A percentile compares a stretch with the other conserved stretches of the same genome.
Evolutionary conservation across 352 stramenopile genomes (phyloP).

Genomic region (Aphanomyces cochlioides): DNA sequence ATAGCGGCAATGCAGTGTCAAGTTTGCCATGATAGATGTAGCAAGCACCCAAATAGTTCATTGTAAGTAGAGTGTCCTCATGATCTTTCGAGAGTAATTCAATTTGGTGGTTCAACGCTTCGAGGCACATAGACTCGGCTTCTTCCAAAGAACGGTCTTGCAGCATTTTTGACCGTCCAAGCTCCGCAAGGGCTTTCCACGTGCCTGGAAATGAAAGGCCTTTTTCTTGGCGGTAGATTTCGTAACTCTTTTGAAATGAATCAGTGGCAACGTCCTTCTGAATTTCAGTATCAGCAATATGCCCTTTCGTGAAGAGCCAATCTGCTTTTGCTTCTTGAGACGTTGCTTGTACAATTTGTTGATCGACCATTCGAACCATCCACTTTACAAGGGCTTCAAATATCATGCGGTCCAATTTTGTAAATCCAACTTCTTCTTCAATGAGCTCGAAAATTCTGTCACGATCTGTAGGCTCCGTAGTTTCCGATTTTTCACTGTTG

Average conservation of each 20-base stretch:
- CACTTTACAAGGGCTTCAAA: conserved; percentile 4
- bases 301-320: neutral
- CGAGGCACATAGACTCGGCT: neutral
- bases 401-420: conserved; percentile 4
- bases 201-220: neutral
- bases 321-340: neutral
- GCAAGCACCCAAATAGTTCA: neutral
- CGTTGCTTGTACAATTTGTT: neutral
- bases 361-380: conserved; percentile 3
- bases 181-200: neutral
- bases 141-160: neutral
- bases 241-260: neutral
- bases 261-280: neutral
- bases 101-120: neutral
- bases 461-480: neutral
- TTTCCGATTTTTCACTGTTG: neutral
- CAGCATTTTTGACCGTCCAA: neutral
- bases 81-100: neutral
- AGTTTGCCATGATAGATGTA: neutral
- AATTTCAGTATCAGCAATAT: neutral
- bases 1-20: neutral
- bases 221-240: conserved; percentile 2
- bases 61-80: neutral
- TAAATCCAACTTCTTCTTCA: neutral
- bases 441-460: conserved; percentile 5